A percentile compares a stretch with the other conserved stretches of the same genome.
phyloP scores from a whole-genome alignment of 148 eudicot genomes.

The Heliosperma pusillum region DNA sequence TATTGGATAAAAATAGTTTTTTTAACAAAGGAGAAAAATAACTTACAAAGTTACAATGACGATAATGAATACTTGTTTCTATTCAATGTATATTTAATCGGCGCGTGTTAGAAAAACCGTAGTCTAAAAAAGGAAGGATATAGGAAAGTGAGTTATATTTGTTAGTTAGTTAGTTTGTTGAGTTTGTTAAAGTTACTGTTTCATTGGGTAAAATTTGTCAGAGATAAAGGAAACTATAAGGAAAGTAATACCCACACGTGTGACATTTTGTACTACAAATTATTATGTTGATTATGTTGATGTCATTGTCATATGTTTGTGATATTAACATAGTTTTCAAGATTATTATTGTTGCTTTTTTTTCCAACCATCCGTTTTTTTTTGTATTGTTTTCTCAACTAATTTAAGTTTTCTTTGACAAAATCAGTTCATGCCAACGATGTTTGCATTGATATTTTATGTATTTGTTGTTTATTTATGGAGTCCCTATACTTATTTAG shows the following conservation, averaged over 20 bases:
- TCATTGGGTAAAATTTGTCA: slow-evolving; percentile 12
- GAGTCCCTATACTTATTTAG: too few species aligned
- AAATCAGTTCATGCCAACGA: background rate
- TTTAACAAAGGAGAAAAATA: too few species aligned
- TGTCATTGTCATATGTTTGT: too few species aligned
- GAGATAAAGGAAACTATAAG: background rate
- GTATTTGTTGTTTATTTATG: too few species aligned
- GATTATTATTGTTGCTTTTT: too few species aligned
- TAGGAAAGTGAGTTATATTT: background rate
- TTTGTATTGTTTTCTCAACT: background rate
- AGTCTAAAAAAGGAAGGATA: too few species aligned
- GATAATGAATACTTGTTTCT: too few species aligned
- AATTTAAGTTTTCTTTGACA: background rate
- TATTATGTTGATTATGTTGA: background rate
- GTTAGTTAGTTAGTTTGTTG: background rate
- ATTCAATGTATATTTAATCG: too few species aligned
- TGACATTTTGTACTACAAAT: slow-evolving; percentile 10
- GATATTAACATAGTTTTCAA: too few species aligned
- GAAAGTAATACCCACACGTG: slow-evolving; percentile 13
- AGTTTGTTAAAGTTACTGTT: slow-evolving; percentile 11
- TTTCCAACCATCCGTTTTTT: background rate
- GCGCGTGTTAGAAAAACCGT: too few species aligned
- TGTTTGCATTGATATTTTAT: background rate
- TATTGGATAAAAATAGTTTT: too few species aligned
- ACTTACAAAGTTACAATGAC: too few species aligned